Evolutionary conservation across 106 monocot species (phyloP).

Genomic region (Posidonia australis): DNA sequence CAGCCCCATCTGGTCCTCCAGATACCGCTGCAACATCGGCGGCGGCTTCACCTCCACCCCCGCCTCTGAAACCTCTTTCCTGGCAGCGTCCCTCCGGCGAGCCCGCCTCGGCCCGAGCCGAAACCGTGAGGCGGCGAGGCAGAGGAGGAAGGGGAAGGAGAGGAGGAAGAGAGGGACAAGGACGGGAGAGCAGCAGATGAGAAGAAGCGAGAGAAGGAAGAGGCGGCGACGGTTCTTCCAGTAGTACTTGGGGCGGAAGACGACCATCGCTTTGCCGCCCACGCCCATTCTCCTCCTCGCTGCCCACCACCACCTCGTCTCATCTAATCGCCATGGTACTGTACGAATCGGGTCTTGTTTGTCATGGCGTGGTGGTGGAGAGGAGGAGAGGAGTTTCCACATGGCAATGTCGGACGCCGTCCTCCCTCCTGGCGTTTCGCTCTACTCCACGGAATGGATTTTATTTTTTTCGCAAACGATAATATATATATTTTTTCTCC

Average conservation of each 20-base stretch:
- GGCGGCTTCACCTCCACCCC: not conserved
- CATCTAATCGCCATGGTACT: not conserved
- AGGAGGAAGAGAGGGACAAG: slow-evolving; percentile 9
- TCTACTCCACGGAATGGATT: not conserved
- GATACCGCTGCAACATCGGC: slow-evolving; percentile 3
- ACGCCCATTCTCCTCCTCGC: not conserved
- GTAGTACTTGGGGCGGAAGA: not conserved
- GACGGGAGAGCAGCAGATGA: slow-evolving; percentile 1
- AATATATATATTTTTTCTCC: too few relatives aligned
- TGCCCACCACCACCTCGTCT: not conserved
- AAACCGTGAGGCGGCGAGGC: not conserved
- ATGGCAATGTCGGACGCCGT: too few relatives aligned
- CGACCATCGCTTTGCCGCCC: not conserved
- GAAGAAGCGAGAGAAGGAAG: not conserved
- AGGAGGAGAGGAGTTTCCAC: too few relatives aligned
- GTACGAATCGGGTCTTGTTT: too few relatives aligned
- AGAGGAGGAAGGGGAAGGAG: slow-evolving; percentile 9
- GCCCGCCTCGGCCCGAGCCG: not conserved
- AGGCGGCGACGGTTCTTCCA: not conserved
- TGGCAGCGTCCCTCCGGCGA: not conserved
- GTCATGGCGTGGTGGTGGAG: too few relatives aligned
- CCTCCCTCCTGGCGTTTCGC: too few relatives aligned
- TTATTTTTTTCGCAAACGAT: too few relatives aligned
- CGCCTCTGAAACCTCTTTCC: too few relatives aligned
- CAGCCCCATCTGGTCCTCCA: slow-evolving; percentile 10